phyloP scores from a whole-genome alignment of 306 rosid species.

The Vigna angularis region DNA sequence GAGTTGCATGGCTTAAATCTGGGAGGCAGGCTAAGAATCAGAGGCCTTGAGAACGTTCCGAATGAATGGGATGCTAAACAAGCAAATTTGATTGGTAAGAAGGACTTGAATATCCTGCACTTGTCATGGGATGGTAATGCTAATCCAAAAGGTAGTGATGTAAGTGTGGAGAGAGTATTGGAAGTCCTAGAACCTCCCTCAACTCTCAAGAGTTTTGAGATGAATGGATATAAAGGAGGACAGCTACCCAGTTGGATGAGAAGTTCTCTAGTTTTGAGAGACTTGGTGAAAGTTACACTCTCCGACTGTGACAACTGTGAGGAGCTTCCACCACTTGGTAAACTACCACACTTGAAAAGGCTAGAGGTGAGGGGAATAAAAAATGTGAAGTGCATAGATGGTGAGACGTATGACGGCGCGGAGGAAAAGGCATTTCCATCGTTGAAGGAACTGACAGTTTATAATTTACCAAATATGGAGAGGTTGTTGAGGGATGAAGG shows the following conservation, averaged over 20 bases:
- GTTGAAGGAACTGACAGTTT: neutral
- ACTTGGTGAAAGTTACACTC: neutral
- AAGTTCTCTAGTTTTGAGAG: neutral
- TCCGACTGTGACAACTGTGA: neutral
- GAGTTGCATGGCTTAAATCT: slow-evolving; percentile 18
- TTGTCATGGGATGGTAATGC: neutral
- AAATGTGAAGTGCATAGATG: neutral
- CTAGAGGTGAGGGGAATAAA: neutral
- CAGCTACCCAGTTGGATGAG: neutral
- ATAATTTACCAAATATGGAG: neutral
- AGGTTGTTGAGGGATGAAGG: neutral
- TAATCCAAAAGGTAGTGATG: neutral
- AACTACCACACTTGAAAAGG: neutral
- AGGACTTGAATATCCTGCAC: neutral
- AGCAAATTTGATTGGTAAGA: slow-evolving; percentile 13
- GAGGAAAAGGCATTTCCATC: slow-evolving; percentile 22
- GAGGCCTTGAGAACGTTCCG: neutral
- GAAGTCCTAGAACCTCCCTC: slow-evolving; percentile 26
- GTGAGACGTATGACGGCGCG: neutral
- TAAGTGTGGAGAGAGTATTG: neutral
- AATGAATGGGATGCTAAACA: slow-evolving; percentile 2
- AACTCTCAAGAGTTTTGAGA: neutral
- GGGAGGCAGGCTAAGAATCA: slow-evolving; percentile 4
- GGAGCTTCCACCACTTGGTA: slow-evolving; percentile 29
- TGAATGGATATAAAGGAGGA: neutral